These are phyloP conservation scores for Ramaria rubella DNA, from an alignment of 768 basidiomycete species.

Conservation along the genomic window DNA sequence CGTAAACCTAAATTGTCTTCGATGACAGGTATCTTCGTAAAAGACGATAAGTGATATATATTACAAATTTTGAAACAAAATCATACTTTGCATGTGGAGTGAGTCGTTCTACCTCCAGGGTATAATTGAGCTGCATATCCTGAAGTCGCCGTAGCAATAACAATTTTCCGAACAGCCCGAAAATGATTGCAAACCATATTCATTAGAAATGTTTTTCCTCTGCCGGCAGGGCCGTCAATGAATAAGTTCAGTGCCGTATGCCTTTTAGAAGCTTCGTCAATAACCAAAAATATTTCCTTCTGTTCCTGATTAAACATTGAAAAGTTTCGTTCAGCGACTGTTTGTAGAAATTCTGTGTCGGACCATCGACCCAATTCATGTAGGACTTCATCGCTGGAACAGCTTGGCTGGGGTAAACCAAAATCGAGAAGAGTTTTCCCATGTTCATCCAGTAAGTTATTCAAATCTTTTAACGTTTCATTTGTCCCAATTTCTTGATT, in stretches of 20 bases:
- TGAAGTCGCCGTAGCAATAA: slow-evolving; percentile 32
- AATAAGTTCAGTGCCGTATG: slow-evolving; percentile 19
- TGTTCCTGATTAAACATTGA: slow-evolving; percentile 21
- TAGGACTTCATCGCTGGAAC: slow-evolving; percentile 22
- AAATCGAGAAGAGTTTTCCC: slow-evolving; percentile 23
- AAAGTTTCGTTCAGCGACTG: slow-evolving; percentile 11
- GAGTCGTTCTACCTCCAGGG: slow-evolving; percentile 31
- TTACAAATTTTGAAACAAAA: not conserved
- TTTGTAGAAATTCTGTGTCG: slow-evolving; percentile 5
- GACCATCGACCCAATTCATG: slow-evolving; percentile 23
- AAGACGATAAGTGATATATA: not conserved
- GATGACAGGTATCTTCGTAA: slow-evolving; percentile 27
- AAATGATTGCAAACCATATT: slow-evolving; percentile 29
- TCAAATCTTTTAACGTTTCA: slow-evolving; percentile 20
- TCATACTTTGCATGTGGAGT: slow-evolving; percentile 34
- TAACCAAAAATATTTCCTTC: slow-evolving; percentile 16
- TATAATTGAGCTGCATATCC: slow-evolving; percentile 36
- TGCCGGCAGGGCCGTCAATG: slow-evolving; percentile 35
- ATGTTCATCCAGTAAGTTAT: slow-evolving; percentile 19
- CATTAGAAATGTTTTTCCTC: slow-evolving; percentile 35
- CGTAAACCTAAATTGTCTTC: slow-evolving; percentile 26
- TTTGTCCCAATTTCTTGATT: slow-evolving; percentile 18
- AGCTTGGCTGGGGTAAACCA: slow-evolving; percentile 25
- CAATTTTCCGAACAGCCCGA: slow-evolving; percentile 23
- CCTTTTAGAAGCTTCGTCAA: slow-evolving; percentile 14